These are phyloP conservation scores for Lumnitzera racemosa DNA, from an alignment of 345 rosid species.

Conservation along the genomic window DNA sequence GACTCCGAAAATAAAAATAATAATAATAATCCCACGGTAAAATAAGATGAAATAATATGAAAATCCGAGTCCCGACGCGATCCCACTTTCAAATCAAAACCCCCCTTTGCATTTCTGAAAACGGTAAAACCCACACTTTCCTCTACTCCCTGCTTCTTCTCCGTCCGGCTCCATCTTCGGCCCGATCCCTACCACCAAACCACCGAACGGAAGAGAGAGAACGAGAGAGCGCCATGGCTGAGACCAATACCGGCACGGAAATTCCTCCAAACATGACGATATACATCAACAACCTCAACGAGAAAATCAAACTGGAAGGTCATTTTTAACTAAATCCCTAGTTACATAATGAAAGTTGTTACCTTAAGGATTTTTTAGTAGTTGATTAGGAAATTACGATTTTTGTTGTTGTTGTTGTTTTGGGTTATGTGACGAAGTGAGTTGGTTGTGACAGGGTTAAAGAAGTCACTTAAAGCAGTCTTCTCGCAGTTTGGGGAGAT, in stretches of 20 bases:
- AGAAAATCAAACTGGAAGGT: conserved; percentile 93
- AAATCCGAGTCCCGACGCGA: too few relatives aligned
- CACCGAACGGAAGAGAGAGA: not conserved
- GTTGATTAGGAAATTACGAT: not conserved
- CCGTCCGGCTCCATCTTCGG: not conserved
- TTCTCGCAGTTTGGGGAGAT: conserved; percentile 94
- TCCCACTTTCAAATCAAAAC: too few relatives aligned
- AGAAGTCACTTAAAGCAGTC: conserved; percentile 84
- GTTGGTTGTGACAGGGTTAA: conserved; percentile 47
- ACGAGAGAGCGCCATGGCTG: conserved; percentile 8
- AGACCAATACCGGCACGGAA: conserved; percentile 38
- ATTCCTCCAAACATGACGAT: conserved; percentile 61
- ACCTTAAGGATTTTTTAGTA: too few relatives aligned
- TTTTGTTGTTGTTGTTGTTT: not conserved
- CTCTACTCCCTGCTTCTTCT: not conserved
- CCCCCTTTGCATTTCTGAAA: not conserved
- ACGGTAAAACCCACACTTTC: not conserved
- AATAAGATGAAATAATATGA: too few relatives aligned
- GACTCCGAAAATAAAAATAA: too few relatives aligned
- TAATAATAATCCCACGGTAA: too few relatives aligned
- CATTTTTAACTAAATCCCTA: not conserved
- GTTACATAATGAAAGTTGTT: too few relatives aligned
- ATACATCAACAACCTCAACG: conserved; percentile 95
- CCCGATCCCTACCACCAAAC: not conserved
- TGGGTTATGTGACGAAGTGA: conserved; percentile 3